phyloP scores from a whole-genome alignment of 2,329 filamentous ascomycete genomes.

The Trichoderma breve region DNA sequence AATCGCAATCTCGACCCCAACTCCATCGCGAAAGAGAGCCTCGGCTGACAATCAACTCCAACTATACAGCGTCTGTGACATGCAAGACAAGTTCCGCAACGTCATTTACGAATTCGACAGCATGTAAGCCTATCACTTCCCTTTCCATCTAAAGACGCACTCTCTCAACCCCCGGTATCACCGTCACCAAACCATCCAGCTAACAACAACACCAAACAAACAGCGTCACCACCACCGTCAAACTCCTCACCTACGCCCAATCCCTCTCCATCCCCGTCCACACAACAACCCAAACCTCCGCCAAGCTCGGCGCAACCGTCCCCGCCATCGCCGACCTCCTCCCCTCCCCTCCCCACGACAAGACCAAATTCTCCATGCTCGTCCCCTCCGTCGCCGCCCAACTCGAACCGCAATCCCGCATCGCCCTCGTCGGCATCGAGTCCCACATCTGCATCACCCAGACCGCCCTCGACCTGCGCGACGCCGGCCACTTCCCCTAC shows the following conservation, averaged over 20 bases:
- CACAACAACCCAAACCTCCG: slow-evolving; percentile 80
- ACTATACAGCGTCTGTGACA: slow-evolving; percentile 73
- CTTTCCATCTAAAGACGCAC: no score
- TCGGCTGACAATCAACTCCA: slow-evolving; percentile 2
- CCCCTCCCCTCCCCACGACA: slow-evolving; percentile 65
- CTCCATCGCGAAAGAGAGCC: not conserved
- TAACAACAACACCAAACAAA: not conserved
- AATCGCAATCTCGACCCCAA: not conserved
- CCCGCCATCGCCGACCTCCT: slow-evolving; percentile 62
- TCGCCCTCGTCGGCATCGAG: slow-evolving; percentile 88
- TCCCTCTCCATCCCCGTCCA: slow-evolving; percentile 74
- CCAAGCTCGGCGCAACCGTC: slow-evolving; percentile 77
- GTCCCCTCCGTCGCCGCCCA: slow-evolving; percentile 60
- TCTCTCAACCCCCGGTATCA: no score
- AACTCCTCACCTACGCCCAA: slow-evolving; percentile 64
- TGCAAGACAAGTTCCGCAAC: slow-evolving; percentile 87
- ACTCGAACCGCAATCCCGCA: slow-evolving; percentile 46
- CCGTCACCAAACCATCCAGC: not conserved
- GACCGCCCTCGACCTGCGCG: slow-evolving; percentile 78
- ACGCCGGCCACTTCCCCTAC: slow-evolving; percentile 76
- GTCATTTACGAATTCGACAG: slow-evolving; percentile 84
- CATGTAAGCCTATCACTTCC: slow-evolving; percentile 51
- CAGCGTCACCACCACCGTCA: slow-evolving; percentile 62
- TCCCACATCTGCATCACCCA: slow-evolving; percentile 93
- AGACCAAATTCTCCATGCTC: slow-evolving; percentile 88